Evolutionary conservation across 2,329 filamentous ascomycete genomes (phyloP).

Genomic region (Fusarium anguioides): DNA sequence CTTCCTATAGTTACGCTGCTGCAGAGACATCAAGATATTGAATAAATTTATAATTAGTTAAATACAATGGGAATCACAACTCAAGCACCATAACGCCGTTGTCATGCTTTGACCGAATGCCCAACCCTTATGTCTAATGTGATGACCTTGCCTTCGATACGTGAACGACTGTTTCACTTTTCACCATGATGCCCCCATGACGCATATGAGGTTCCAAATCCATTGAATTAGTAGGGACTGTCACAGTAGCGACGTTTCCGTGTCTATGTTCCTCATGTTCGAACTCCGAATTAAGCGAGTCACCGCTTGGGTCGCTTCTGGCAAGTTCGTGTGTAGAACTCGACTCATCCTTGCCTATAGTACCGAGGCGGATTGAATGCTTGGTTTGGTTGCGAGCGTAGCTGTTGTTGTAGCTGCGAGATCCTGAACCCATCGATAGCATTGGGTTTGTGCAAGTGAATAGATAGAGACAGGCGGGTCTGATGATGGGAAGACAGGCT

Average conservation of each 20-base stretch:
- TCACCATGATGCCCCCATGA: slow-evolving; percentile 31
- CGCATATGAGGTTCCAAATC: background rate
- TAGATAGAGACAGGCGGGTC: slow-evolving; percentile 34
- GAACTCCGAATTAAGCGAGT: slow-evolving; percentile 19
- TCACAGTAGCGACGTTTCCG: slow-evolving; percentile 11
- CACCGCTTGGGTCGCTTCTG: background rate
- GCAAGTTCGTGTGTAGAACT: slow-evolving; percentile 40
- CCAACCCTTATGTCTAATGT: background rate
- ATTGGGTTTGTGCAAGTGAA: slow-evolving; percentile 13
- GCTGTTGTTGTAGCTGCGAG: slow-evolving; percentile 7
- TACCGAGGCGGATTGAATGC: slow-evolving; percentile 27
- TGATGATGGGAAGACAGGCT: slow-evolving; percentile 42
- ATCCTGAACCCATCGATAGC: slow-evolving; percentile 8
- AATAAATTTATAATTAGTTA: background rate
- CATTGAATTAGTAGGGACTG: background rate
- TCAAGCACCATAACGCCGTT: background rate
- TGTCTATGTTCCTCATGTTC: slow-evolving; percentile 19
- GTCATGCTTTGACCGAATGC: background rate
- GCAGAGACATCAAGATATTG: background rate
- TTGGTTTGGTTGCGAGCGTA: slow-evolving; percentile 25
- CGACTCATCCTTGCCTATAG: slow-evolving; percentile 17
- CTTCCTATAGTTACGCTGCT: too few relatives aligned
- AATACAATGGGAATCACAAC: background rate
- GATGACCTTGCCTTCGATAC: background rate
- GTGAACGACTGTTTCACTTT: slow-evolving; percentile 33